Conservation (phyloP, 208 protist species). For the Leishmania tropica region DNA sequence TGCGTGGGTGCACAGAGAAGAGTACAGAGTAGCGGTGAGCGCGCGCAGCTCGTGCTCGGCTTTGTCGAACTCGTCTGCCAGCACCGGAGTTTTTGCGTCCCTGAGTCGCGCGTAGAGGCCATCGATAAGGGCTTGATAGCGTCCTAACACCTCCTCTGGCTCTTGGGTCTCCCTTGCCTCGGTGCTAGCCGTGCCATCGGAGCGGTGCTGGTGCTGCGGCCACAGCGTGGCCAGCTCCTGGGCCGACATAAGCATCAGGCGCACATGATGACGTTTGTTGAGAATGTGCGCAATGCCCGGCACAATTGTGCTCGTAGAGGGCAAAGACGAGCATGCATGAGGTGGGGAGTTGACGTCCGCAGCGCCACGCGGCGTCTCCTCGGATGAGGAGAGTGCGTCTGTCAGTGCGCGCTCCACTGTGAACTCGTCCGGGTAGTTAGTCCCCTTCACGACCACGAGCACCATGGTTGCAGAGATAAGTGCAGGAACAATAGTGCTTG, state of each 20-base stretch:
- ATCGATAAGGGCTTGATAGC: constrained; percentile 40
- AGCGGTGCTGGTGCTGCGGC: not conserved
- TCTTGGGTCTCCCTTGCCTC: not conserved
- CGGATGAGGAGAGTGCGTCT: constrained; percentile 22
- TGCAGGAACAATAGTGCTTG: not conserved
- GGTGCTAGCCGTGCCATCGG: not conserved
- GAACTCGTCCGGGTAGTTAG: constrained; percentile 82
- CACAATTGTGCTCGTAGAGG: constrained; percentile 19
- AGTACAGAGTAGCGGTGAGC: constrained; percentile 50
- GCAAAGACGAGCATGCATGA: not conserved
- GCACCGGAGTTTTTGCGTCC: constrained; percentile 39
- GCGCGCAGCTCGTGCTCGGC: constrained; percentile 38
- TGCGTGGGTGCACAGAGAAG: constrained; percentile 44
- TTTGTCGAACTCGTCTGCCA: constrained; percentile 42
- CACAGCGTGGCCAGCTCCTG: constrained; percentile 48
- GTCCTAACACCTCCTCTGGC: not conserved
- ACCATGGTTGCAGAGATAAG: constrained; percentile 50
- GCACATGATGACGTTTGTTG: constrained; percentile 77
- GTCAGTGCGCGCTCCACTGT: constrained; percentile 42
- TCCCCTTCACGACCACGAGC: constrained; percentile 77
- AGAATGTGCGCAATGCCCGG: constrained; percentile 54
- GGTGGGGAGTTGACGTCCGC: not conserved
- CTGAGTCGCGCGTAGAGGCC: constrained; percentile 41
- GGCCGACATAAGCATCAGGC: constrained; percentile 65
- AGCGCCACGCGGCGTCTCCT: not conserved